Base-by-base conservation (phyloP, 768 basidiomycete genomes). In the Tylopilus vinaceipallidus region DNA sequence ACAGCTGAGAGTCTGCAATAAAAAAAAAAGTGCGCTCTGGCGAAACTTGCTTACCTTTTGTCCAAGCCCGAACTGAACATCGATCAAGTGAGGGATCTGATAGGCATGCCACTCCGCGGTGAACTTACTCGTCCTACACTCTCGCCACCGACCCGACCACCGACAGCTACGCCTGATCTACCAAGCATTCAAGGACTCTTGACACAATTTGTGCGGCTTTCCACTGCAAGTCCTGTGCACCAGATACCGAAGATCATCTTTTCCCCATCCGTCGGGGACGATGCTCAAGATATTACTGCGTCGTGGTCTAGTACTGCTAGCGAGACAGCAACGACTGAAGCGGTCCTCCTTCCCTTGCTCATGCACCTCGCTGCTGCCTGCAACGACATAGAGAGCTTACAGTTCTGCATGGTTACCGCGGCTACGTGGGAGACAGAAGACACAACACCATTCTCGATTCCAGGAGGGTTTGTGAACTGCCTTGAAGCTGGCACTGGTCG, bases 41-140 rank as follows among this genome's bases (percentile, higher is more conserved):
- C 91, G 13, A 98, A 98, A 71, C 77, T 98, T 14, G 80, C 87
- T 39, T 98, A 97, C 62, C 79, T 98, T 13, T 76, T 97, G 29
- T 91, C 91, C 6, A 95, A 97, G 65, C 75, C 86, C 1, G 88
- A 91, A 59, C 78, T 95, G 7, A 75, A 80, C 0, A 62, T 74
- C 3, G 64, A 73, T 17, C 81, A 91, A 69, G 79, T 98, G 38
- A 83, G 91, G 46, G 73, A 81, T 34, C 77, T 95, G 19, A 80
- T 97, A 49, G 73, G 80, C 12, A 82, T 77, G 29, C 87, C 95
- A 4, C 75, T 97, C 11, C 91, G 94, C 7, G 94, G 94, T 39
- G 94, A 98, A 67, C 82, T 98, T 35, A 92, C 88, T 0, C 75
- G 78, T 20, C 62, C 75, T 22, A 64, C 78, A 7, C 69, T 66